phyloP scores from a whole-genome alignment of 306 rosid species.

The Amphicarpaea edgeworthii region DNA sequence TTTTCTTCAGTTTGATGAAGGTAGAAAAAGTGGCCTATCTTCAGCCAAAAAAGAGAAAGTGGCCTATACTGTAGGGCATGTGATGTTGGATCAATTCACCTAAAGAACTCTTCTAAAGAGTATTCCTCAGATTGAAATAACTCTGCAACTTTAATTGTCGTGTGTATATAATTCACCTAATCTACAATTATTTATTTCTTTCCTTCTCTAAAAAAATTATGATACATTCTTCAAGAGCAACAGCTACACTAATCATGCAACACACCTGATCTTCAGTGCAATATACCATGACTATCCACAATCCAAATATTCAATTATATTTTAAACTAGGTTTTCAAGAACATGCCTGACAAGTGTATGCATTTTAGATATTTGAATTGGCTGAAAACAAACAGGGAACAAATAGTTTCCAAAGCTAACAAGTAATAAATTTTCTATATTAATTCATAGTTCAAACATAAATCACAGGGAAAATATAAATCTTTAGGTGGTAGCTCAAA shows the following conservation, averaged over 20 bases:
- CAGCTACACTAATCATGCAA: slow-evolving; percentile 11
- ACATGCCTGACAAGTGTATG: not conserved
- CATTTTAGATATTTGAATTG: slow-evolving; percentile 35
- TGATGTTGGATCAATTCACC: not conserved
- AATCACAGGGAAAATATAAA: slow-evolving; percentile 31
- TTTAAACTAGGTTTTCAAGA: not conserved
- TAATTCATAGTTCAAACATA: slow-evolving; percentile 29
- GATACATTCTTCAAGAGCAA: not conserved
- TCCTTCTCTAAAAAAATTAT: not conserved
- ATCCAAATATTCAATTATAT: not conserved
- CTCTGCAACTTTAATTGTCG: not conserved
- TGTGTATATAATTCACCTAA: not conserved
- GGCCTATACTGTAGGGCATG: not conserved
- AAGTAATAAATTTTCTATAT: not conserved
- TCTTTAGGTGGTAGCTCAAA: slow-evolving; percentile 24
- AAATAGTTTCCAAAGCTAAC: slow-evolving; percentile 27
- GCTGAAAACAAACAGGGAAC: not conserved
- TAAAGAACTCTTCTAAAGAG: not conserved
- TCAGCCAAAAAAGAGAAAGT: too few relatives aligned
- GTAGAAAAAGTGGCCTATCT: not conserved
- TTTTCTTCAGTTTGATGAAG: not conserved
- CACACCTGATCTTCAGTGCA: not conserved
- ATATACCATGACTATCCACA: slow-evolving; percentile 5
- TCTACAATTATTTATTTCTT: not conserved
- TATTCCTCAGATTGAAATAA: not conserved